A percentile compares a stretch with the other conserved stretches of the same genome.
phyloP scores from a whole-genome alignment of 2,329 filamentous ascomycete species.

The Fusarium sp. region DNA sequence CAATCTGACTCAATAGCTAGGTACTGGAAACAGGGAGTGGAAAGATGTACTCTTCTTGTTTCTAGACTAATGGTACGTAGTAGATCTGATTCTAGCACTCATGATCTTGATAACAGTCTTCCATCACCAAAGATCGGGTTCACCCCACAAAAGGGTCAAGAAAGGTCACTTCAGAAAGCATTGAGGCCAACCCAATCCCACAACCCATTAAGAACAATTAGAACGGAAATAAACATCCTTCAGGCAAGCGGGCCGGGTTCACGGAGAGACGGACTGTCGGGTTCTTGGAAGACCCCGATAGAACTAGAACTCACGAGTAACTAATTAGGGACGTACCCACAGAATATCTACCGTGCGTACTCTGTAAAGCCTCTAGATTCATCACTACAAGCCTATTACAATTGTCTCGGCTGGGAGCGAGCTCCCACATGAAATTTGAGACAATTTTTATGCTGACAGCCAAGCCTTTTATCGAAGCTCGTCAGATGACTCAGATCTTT shows the following conservation, averaged over 20 bases:
- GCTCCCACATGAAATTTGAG: neutral
- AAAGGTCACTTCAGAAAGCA: neutral
- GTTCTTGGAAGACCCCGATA: conserved; percentile 51
- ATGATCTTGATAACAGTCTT: neutral
- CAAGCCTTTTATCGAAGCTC: conserved; percentile 15
- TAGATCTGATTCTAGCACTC: conserved; percentile 8
- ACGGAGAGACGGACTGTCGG: conserved; percentile 48
- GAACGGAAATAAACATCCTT: neutral
- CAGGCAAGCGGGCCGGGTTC: conserved; percentile 20
- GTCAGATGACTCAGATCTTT: neutral
- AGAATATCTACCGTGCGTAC: neutral
- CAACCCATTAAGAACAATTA: neutral
- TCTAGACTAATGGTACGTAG: neutral
- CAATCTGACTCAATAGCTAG: neutral
- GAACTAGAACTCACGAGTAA: conserved; percentile 5
- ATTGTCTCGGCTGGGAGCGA: neutral
- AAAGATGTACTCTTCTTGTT: too few species aligned
- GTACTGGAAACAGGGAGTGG: neutral
- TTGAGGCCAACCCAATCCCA: neutral
- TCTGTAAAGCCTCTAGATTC: conserved; percentile 1
- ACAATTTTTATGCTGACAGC: conserved; percentile 17
- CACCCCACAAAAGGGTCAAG: conserved; percentile 18
- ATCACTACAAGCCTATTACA: neutral
- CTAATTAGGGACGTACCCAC: conserved; percentile 12
- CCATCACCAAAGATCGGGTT: neutral